A percentile compares a stretch with the other conserved stretches of the same genome.
Evolutionary conservation across 2,329 filamentous ascomycete genomes (phyloP).

Genomic region (Aurifilum marmelostoma): DNA sequence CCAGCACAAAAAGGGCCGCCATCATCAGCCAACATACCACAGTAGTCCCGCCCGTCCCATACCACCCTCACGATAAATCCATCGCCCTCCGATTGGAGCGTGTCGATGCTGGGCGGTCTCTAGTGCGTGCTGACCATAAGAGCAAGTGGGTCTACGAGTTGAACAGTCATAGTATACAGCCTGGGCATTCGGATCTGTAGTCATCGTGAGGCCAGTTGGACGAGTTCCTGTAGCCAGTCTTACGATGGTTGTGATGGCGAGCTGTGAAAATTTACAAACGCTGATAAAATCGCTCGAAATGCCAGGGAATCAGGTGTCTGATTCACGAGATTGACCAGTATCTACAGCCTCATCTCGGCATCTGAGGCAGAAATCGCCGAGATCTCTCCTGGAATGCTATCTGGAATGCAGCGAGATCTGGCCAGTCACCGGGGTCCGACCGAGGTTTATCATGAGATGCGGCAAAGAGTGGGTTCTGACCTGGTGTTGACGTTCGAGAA

Average conservation of each 20-base stretch:
- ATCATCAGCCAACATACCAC: background rate
- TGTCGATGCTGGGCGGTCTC: background rate
- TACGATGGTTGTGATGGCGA: background rate
- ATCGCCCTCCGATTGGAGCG: background rate
- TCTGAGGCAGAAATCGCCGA: background rate
- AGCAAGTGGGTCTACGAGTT: background rate
- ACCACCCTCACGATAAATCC: conserved; percentile 1
- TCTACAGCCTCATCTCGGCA: background rate
- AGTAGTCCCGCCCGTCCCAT: background rate
- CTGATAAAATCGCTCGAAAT: conserved; percentile 7
- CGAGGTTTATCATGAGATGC: conserved; percentile 1
- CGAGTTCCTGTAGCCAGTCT: background rate
- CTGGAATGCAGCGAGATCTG: conserved; percentile 1
- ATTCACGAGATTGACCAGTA: background rate
- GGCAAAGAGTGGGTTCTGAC: conserved; percentile 6
- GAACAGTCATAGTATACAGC: background rate
- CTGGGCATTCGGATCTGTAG: background rate
- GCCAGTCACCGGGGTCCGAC: conserved; percentile 4
- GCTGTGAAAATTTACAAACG: background rate
- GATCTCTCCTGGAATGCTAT: background rate
- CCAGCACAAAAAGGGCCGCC: conserved; percentile 5
- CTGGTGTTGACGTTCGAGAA: background rate
- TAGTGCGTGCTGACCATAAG: background rate
- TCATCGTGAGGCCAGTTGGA: conserved; percentile 6
- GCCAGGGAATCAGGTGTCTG: background rate